phyloP scores from a whole-genome alignment of 2,329 filamentous ascomycete genomes.

The Madurella mycetomatis region DNA sequence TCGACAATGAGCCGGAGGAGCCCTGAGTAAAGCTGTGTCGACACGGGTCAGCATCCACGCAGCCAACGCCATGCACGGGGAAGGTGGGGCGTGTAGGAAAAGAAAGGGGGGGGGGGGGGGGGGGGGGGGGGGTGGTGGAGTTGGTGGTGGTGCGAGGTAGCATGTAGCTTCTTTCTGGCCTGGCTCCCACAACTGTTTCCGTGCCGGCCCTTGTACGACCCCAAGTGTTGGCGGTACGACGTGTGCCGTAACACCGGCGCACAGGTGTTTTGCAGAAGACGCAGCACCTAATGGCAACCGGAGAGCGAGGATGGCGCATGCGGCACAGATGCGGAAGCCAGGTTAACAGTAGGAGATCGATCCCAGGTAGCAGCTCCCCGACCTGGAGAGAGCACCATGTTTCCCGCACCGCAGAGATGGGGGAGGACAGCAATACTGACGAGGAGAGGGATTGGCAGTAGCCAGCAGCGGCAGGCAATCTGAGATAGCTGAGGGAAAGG shows the following conservation, averaged over 20 bases:
- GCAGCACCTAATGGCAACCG: slow-evolving; percentile 36
- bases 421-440: slow-evolving; percentile 5
- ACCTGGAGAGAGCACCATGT: slow-evolving; percentile 36
- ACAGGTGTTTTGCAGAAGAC: slow-evolving; percentile 37
- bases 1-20: slow-evolving; percentile 47
- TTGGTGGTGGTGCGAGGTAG: neutral
- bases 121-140: neutral
- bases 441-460: neutral
- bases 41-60: slow-evolving; percentile 30
- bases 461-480: neutral
- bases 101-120: neutral
- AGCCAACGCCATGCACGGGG: slow-evolving; percentile 23
- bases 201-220: slow-evolving; percentile 23
- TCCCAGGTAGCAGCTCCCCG: slow-evolving; percentile 35
- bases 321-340: slow-evolving; percentile 32
- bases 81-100: slow-evolving; percentile 1
- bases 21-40: slow-evolving; percentile 51
- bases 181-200: slow-evolving; percentile 21
- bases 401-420: slow-evolving; percentile 16
- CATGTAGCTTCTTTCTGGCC: slow-evolving; percentile 16
- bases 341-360: slow-evolving; percentile 28
- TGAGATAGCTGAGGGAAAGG: neutral
- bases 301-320: slow-evolving; percentile 36
- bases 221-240: slow-evolving; percentile 16
- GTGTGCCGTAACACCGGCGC: slow-evolving; percentile 21